These are phyloP conservation scores for Candida pini DNA, from an alignment of 805 yeast genomes.

Conservation along the genomic window DNA sequence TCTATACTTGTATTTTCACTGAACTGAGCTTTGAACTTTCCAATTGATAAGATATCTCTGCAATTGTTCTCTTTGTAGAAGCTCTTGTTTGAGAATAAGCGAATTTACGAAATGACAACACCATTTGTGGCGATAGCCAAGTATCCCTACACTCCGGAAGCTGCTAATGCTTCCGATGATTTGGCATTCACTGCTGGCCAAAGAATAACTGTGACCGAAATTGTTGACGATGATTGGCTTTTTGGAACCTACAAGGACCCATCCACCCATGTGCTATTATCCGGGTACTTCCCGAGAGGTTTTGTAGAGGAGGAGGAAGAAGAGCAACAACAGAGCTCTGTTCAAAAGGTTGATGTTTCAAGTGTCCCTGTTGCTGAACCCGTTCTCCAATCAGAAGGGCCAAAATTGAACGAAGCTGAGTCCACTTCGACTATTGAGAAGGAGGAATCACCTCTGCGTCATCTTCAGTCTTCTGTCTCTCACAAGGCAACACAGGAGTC, in stretches of 20 bases:
- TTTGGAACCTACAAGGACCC: slow-evolving; percentile 52
- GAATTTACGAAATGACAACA: slow-evolving; percentile 19
- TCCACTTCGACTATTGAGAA: background rate
- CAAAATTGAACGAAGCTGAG: too few species aligned
- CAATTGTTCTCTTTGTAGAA: too few species aligned
- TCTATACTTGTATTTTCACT: too few species aligned
- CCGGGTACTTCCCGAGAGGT: slow-evolving; percentile 84
- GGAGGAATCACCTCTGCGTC: background rate
- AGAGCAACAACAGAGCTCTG: slow-evolving; percentile 3
- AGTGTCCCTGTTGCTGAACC: background rate
- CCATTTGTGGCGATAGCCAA: slow-evolving; percentile 27
- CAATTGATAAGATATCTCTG: too few species aligned
- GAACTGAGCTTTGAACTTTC: too few species aligned
- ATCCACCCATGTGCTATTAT: slow-evolving; percentile 35
- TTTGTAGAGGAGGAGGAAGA: slow-evolving; percentile 50
- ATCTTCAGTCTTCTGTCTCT: background rate
- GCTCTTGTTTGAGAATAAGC: too few species aligned
- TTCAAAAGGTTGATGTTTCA: background rate
- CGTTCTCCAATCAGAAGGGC: background rate
- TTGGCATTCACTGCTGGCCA: slow-evolving; percentile 65
- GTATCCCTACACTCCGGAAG: slow-evolving; percentile 28
- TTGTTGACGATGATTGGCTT: slow-evolving; percentile 93
- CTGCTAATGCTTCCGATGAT: slow-evolving; percentile 75
- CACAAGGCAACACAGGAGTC: background rate
- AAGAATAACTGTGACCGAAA: slow-evolving; percentile 62